A percentile compares a stretch with the other conserved stretches of the same genome.
Conservation (phyloP, 768 basidiomycete genomes). For the Lactifluus subvellereus region DNA sequence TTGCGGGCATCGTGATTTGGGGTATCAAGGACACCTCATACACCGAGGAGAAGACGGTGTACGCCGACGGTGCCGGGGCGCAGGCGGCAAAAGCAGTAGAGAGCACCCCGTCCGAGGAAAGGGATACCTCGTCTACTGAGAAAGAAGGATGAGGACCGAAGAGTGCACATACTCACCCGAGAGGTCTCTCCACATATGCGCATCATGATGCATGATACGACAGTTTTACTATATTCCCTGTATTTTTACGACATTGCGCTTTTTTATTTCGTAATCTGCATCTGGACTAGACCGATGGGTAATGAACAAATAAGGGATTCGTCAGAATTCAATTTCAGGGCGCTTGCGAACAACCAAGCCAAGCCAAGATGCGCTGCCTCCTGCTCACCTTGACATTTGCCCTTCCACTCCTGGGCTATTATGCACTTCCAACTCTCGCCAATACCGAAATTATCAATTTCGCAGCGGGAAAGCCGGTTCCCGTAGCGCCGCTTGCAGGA, state of each 20-base stretch:
- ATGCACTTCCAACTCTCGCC: slow-evolving; percentile 28
- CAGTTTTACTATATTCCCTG: too few species aligned
- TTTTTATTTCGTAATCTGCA: neutral
- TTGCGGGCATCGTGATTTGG: slow-evolving; percentile 32
- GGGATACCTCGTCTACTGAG: neutral
- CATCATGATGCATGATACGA: too few species aligned
- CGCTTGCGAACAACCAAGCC: too few species aligned
- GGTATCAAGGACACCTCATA: slow-evolving; percentile 37
- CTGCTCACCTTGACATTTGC: neutral
- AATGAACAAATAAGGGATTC: neutral
- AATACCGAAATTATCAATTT: slow-evolving; percentile 70
- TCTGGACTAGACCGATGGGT: neutral
- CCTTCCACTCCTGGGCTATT: neutral
- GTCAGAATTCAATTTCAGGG: neutral
- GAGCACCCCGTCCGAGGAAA: neutral
- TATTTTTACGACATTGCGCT: neutral
- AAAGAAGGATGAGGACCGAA: neutral
- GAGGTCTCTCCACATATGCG: neutral
- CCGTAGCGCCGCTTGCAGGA: slow-evolving; percentile 25
- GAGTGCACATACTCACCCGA: neutral
- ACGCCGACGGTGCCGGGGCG: slow-evolving; percentile 27
- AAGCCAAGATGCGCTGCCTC: neutral
- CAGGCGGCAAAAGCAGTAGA: slow-evolving; percentile 2
- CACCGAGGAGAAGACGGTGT: slow-evolving; percentile 32
- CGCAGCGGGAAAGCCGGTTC: slow-evolving; percentile 29